Percentiles rank a stretch among this genome's conserved stretches.
These are phyloP conservation scores for Lepiota subincarnata DNA, from an alignment of 768 basidiomycete species.

Conservation along the genomic window DNA sequence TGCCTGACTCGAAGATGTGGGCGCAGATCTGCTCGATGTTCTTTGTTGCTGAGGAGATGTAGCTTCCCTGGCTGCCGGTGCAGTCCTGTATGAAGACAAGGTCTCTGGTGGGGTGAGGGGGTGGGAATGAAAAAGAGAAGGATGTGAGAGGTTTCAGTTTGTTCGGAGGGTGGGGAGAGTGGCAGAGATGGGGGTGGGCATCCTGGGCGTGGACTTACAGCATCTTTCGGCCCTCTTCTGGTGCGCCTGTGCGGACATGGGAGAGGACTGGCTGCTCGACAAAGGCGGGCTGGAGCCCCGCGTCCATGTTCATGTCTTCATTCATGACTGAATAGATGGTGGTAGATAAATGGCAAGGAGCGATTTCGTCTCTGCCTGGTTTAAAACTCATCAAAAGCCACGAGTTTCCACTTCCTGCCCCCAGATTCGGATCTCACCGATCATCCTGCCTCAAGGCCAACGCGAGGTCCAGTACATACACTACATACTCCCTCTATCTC, in stretches of 20 bases:
- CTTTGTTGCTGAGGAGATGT: slow-evolving; percentile 91
- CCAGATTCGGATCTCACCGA: slow-evolving; percentile 15
- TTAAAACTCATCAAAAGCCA: slow-evolving; percentile 9
- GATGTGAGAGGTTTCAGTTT: slow-evolving; percentile 68
- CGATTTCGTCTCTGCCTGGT: neutral
- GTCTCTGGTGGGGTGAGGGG: slow-evolving; percentile 51
- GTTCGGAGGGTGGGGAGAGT: slow-evolving; percentile 32
- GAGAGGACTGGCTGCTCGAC: slow-evolving; percentile 24
- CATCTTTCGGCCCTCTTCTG: slow-evolving; percentile 19
- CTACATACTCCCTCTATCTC: slow-evolving; percentile 1
- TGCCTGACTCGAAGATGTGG: slow-evolving; percentile 91
- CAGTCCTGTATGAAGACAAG: slow-evolving; percentile 95
- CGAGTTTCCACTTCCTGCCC: slow-evolving; percentile 12
- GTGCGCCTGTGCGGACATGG: slow-evolving; percentile 14
- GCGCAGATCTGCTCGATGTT: slow-evolving; percentile 96
- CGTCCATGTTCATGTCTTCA: slow-evolving; percentile 73
- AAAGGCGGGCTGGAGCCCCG: slow-evolving; percentile 32
- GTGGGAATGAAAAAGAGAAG: slow-evolving; percentile 11
- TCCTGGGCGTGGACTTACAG: slow-evolving; percentile 22
- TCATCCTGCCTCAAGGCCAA: slow-evolving; percentile 7
- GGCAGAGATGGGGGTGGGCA: slow-evolving; percentile 9
- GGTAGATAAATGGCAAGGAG: slow-evolving; percentile 7
- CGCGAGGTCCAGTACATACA: slow-evolving; percentile 5
- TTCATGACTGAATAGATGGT: slow-evolving; percentile 51
- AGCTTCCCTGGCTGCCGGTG: slow-evolving; percentile 87